phyloP scores from a whole-genome alignment of 2,329 filamentous ascomycete species.

The Ceratocystis cubensis region DNA sequence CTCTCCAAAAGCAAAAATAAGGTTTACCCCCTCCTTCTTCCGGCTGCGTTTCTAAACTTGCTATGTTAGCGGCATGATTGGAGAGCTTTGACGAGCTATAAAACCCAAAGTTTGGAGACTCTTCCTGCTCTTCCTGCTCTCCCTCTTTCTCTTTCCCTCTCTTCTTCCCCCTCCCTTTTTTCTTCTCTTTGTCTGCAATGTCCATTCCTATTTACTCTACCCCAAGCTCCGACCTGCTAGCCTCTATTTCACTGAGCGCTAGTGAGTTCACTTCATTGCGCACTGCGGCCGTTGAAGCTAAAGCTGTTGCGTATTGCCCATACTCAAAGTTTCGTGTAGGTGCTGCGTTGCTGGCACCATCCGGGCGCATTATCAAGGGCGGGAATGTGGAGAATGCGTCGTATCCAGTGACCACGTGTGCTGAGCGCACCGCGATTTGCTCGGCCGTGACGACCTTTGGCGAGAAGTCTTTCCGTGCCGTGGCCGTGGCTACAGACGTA shows the following conservation, averaged over 20 bases:
- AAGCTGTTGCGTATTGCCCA: slow-evolving; percentile 73
- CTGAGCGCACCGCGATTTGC: slow-evolving; percentile 78
- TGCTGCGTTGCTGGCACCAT: slow-evolving; percentile 54
- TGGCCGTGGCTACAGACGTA: slow-evolving; percentile 78
- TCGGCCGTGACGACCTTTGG: slow-evolving; percentile 55
- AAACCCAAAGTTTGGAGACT: not conserved
- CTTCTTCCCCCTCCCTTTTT: not conserved
- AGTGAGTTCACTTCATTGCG: slow-evolving; percentile 54
- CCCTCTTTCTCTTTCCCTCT: not conserved
- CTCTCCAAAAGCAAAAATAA: not conserved
- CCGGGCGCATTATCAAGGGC: slow-evolving; percentile 40
- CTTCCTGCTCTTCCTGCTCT: not conserved
- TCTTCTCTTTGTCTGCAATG: slow-evolving; percentile 4
- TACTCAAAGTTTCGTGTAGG: slow-evolving; percentile 91
- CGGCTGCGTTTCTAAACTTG: not conserved
- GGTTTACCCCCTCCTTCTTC: not conserved
- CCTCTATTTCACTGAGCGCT: slow-evolving; percentile 37
- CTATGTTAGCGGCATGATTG: not conserved
- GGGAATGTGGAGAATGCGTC: slow-evolving; percentile 89
- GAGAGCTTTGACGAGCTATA: slow-evolving; percentile 1
- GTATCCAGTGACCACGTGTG: slow-evolving; percentile 91
- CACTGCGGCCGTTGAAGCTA: slow-evolving; percentile 54
- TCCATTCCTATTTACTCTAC: slow-evolving; percentile 24
- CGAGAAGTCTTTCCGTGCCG: slow-evolving; percentile 52
- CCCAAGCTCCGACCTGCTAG: slow-evolving; percentile 26